Evolutionary conservation across 768 basidiomycete genomes (phyloP), one percentile per base, ranked within the genome.

Genomic region (Leccinum olivaceopallidum): DNA sequence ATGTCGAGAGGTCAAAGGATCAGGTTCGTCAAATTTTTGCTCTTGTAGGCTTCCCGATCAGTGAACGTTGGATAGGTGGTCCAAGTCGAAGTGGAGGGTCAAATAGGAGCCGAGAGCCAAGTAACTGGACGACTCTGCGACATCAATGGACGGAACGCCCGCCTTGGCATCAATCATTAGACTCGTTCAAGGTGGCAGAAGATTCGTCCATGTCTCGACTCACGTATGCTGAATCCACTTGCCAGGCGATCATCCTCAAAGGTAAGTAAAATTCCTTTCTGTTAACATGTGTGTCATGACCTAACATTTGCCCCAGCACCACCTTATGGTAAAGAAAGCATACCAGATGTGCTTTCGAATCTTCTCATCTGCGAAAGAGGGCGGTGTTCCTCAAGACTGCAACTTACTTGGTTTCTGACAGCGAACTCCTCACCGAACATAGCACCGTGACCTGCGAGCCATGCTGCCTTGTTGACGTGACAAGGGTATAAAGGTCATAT

Each of bases 261-360:
- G 3, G 3, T 24, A 24, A 24, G 24, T 24, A 24, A 24, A 24
- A 24, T 24, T 24, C 3, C 24, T 24, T 10, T 48, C 34, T 39
- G 4, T 55, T 37, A 8, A 4, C n/a, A 8, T 2, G 2, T 0
- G 14, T 50, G 4, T 20, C 22, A 30, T 47, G 28, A 42, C 65
- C 3, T 60, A 57, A 64, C 47, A 2, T 28, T 14, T 36, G 32
- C n/a, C 16, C 28, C 57, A 93, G 92, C 92, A 64, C 87, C 90
- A 55, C 92, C 30, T 30, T 30, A 9, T 30, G 30, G 30, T 9
- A 30, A 30, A 30, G 30, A 30, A 9, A 9, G 30, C 30, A 30
- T 9, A 42, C 69, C 78, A 55, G 79, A 81, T n/a, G 89, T 61
- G 82, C 93, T 28, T 93, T 93, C 80, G 89, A 92, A 67, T 69